Evolutionary conservation across 495 filamentous ascomycete genomes (phyloP).

Genomic region (Amorphotheca resinae): DNA sequence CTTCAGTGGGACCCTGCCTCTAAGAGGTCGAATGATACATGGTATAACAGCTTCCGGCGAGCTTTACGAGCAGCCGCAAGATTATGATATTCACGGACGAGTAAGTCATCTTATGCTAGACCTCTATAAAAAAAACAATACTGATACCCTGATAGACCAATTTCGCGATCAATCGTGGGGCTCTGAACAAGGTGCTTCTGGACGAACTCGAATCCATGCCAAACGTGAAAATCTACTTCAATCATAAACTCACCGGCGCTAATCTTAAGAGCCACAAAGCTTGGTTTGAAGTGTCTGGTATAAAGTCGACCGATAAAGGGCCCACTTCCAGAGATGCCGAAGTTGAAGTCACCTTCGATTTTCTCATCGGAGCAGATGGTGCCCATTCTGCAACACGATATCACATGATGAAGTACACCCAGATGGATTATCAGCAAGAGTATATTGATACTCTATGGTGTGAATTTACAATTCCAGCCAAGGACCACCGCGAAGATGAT

Average conservation of each 20-base stretch:
- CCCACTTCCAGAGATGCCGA: conserved; percentile 10
- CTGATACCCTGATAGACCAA: conserved; percentile 27
- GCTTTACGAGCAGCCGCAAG: conserved; percentile 65
- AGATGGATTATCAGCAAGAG: conserved; percentile 83
- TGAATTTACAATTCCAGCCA: conserved; percentile 73
- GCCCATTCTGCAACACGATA: conserved; percentile 83
- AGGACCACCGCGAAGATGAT: conserved; percentile 22
- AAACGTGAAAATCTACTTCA: conserved; percentile 85
- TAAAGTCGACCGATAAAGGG: neutral
- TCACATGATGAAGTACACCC: conserved; percentile 85
- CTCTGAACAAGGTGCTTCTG: conserved; percentile 74
- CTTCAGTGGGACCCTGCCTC: conserved; percentile 68
- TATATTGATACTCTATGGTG: conserved; percentile 98
- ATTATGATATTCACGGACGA: conserved; percentile 81
- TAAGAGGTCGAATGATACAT: conserved; percentile 97
- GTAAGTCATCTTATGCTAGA: conserved; percentile 31
- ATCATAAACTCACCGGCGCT: conserved; percentile 79
- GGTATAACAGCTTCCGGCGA: conserved; percentile 48
- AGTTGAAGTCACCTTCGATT: conserved; percentile 72
- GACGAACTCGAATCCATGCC: conserved; percentile 71
- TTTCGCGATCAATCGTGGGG: conserved; percentile 54
- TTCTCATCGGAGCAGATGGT: conserved; percentile 91
- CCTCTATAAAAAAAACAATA: conserved; percentile 1
- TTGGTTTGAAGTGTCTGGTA: conserved; percentile 59
- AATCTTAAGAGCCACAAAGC: conserved; percentile 67